These are phyloP conservation scores for Amanita subjunquillea DNA, from an alignment of 768 basidiomycete genomes.

Conservation along the genomic window DNA sequence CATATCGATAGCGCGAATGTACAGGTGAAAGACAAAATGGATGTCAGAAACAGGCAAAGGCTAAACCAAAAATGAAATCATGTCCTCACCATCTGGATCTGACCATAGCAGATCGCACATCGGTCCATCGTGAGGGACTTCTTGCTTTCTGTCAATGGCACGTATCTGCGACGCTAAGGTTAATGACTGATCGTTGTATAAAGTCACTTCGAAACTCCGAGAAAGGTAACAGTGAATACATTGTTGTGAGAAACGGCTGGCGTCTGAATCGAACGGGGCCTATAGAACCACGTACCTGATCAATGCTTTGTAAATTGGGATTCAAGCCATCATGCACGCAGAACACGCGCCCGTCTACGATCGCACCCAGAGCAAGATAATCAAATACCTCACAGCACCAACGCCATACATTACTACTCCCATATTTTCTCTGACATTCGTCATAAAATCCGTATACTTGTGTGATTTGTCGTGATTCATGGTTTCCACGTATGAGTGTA, in stretches of 20 bases:
- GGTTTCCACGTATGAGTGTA: conserved; percentile 94
- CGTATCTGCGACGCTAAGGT: conserved; percentile 53
- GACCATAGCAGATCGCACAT: conserved; percentile 99
- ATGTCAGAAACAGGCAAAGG: background rate
- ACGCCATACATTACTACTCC: conserved; percentile 88
- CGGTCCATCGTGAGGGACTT: conserved; percentile 95
- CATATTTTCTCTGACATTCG: conserved; percentile 95
- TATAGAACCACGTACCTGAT: conserved; percentile 54
- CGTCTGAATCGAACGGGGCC: background rate
- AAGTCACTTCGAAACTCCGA: background rate
- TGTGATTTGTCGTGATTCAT: conserved; percentile 95
- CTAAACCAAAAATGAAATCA: background rate
- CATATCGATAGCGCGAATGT: background rate
- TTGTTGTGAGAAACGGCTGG: background rate
- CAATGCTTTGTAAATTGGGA: conserved; percentile 72
- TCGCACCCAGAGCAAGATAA: conserved; percentile 86
- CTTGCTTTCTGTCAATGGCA: conserved; percentile 89
- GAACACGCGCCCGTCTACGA: conserved; percentile 96
- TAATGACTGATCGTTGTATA: background rate
- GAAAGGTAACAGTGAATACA: background rate
- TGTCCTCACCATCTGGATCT: conserved; percentile 84
- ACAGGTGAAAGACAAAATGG: conserved; percentile 1
- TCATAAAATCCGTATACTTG: conserved; percentile 95
- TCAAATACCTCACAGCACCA: conserved; percentile 99
- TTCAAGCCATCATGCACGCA: conserved; percentile 97